Evolutionary conservation across 2,329 filamentous ascomycete species (phyloP), one percentile per base, ranked within the genome.

Genomic region (Alternaria postmessia): DNA sequence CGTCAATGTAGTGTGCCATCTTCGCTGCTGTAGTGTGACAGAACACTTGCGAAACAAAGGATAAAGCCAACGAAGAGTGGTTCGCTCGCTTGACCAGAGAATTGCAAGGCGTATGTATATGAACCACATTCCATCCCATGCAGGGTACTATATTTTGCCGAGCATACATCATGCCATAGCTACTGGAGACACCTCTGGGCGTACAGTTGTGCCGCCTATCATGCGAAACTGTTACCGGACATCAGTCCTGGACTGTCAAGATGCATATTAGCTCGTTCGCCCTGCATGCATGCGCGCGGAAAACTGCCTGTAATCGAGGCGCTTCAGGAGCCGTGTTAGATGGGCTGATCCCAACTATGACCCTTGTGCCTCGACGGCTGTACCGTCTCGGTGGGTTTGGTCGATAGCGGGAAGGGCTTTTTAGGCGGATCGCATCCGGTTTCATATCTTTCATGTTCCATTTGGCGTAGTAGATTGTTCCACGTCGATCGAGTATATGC

Each of bases 1-100:
- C 66, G 44, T 65, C 62, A 16, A 68, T 67, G 32, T 42, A 53
- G 54, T 67, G 54, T 36, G 58, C 60, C 66, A 65, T 67, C 28
- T 32, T 59, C 16, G 9, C 22, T 42, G 44, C 26, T 51, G 53
- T 60, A 20, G 32, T 52, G 57, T 56, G 41, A 57, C 39, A 41
- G 32, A 32, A 12, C 34, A 30, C 46, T 30, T 39, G 56, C 41
- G 32, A 51, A 57, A 34, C 22, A 43, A 39, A 34, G 52, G 28
- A 20, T 44, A 59, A 51, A 56, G 38, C 39, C 41, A 22, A 22
- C 42, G 51, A 32, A 24, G 38, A 41, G 39, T 56, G 32, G 52
- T 51, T 51, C 41, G 53, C 51, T 60, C 46, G 47, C 57, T 60
- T 57, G 24, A 30, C n/a, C 4, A 34, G 24, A 49, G 36, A 34